Conservation (phyloP, 78 protist species). For the Speleostelium caveatum region DNA sequence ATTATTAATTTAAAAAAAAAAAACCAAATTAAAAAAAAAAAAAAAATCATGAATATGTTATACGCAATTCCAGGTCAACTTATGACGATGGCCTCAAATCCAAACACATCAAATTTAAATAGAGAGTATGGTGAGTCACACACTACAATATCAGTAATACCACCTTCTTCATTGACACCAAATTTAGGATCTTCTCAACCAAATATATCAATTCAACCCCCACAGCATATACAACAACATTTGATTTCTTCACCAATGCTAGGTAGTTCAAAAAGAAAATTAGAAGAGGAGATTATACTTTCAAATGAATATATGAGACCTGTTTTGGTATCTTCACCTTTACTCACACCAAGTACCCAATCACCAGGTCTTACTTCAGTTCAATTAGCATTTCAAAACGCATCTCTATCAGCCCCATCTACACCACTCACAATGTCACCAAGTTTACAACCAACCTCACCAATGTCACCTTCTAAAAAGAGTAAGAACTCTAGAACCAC, state of each 20-base stretch:
- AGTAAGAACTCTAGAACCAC: slow-evolving; percentile 48
- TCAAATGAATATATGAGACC: slow-evolving; percentile 45
- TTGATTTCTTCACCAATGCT: slow-evolving; percentile 41
- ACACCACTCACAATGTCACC: slow-evolving; percentile 76
- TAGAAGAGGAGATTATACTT: slow-evolving; percentile 14
- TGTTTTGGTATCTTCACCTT: slow-evolving; percentile 66
- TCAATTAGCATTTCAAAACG: slow-evolving; percentile 65
- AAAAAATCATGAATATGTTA: not conserved
- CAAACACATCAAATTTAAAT: not conserved
- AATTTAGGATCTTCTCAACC: slow-evolving; percentile 35
- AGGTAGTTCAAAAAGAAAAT: slow-evolving; percentile 59
- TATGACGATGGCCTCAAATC: not conserved
- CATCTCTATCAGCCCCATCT: slow-evolving; percentile 64
- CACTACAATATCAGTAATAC: slow-evolving; percentile 45
- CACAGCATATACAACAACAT: slow-evolving; percentile 24
- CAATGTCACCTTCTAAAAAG: slow-evolving; percentile 78
- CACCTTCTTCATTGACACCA: slow-evolving; percentile 69
- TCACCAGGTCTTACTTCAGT: slow-evolving; percentile 70
- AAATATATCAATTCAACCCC: not conserved
- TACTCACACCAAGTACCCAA: slow-evolving; percentile 47
- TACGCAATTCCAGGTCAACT: not conserved
- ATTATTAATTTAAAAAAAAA: no score
- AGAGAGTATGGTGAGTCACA: slow-evolving; percentile 70
- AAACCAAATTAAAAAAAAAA: not conserved
- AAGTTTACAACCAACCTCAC: slow-evolving; percentile 36